Evolutionary conservation across 2,329 filamentous ascomycete species (phyloP), one percentile per base, ranked within the genome.

Genomic region (Claviceps digitariae): DNA sequence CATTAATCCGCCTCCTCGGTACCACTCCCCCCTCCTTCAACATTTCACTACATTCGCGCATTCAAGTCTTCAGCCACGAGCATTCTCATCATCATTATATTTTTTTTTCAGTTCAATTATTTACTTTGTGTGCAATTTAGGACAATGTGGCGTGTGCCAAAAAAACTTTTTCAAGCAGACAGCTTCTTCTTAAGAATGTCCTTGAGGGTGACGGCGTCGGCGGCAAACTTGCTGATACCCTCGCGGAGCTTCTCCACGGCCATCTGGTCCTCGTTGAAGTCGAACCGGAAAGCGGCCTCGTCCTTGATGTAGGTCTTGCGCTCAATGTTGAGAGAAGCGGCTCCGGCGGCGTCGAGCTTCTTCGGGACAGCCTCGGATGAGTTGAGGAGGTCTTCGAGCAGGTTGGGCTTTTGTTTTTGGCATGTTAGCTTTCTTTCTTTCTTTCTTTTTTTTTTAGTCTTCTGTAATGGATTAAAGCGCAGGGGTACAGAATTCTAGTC

Each of bases 231-330:
- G 80, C 88, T 94, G 79, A 98, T 98, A 74, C 93, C 93, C 77
- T 98, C 93, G 58, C 90, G 87, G 64, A 98, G 84, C 86, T 98
- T 98, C 85, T 97, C 90, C 61, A 95, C 89, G 59, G 88, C 93
- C 93, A 98, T 98, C 72, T 91, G 86, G 68, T 98, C 90, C 81
- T 98, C 93, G 81, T 98, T 98, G 84, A 98, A 95, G 75, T 90
- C 87, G 79, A 96, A 98, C 72, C 93, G 90, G 90, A 97, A 98
- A 50, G 74, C 67, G 52, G 90, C 66, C 82, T 98, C 93, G 73
- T 93, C 78, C 68, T 85, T 82, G 73, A 98, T 85, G 82, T 95
- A 98, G 55, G 76, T 76, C 79, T 87, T 87, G 87, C 90, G 95
- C 77, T 86, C 74, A 61, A 98, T 81, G 73, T 93, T 73, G 60